These are phyloP conservation scores for Pharnaceum exiguum DNA, from an alignment of 148 eudicot species.

Conservation along the genomic window DNA sequence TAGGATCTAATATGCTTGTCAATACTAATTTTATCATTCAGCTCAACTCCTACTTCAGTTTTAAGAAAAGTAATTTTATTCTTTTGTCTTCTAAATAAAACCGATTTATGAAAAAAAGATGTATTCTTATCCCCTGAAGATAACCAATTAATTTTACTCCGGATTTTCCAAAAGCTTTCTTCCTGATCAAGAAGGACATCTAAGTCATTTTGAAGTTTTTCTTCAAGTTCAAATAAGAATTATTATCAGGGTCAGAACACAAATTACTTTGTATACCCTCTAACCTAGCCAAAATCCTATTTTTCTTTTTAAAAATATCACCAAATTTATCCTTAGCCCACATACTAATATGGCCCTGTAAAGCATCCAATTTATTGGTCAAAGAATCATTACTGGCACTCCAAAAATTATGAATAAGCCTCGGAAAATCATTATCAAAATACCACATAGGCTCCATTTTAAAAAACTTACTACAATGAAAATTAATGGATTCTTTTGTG, in stretches of 20 bases:
- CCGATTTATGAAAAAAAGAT: neutral
- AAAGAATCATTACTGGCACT: neutral
- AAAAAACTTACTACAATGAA: neutral
- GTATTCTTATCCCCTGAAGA: constrained; percentile 1
- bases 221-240: neutral
- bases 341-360: no score
- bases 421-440: neutral
- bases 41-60: neutral
- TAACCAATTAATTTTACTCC: neutral
- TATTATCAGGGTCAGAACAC: no score
- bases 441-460: neutral
- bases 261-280: neutral
- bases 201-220: neutral
- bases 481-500: neutral
- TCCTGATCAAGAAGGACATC: neutral
- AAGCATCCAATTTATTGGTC: neutral
- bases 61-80: neutral
- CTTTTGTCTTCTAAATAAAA: neutral
- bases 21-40: neutral
- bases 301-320: neutral
- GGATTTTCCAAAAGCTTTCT: neutral
- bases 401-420: neutral
- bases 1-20: neutral
- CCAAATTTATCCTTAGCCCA: constrained; percentile 2
- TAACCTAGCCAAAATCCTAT: neutral